A percentile compares a stretch with the other conserved stretches of the same genome.
Evolutionary conservation across 208 protist species (phyloP).

Genomic region (Acanthamoeba castellanii): DNA sequence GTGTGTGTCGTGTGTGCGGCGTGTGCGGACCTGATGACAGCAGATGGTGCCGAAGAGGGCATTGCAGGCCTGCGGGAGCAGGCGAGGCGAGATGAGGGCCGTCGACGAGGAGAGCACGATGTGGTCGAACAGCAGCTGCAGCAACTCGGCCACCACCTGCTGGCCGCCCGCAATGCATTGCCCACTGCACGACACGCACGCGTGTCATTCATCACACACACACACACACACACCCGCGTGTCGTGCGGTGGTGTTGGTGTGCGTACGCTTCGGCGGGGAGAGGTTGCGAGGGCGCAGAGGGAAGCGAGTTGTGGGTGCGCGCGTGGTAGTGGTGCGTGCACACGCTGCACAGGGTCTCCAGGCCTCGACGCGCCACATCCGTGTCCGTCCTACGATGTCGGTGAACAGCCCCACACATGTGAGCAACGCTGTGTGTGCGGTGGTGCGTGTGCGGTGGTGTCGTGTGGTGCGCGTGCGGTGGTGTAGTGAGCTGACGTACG

Average conservation of each 20-base stretch:
- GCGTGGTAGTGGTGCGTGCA: slow-evolving; percentile 22
- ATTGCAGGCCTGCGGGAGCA: slow-evolving; percentile 42
- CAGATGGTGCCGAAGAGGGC: slow-evolving; percentile 59
- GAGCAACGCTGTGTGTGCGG: not conserved
- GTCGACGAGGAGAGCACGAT: slow-evolving; percentile 17
- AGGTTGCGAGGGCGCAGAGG: not conserved
- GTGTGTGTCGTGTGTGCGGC: not conserved
- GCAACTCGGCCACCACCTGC: slow-evolving; percentile 23
- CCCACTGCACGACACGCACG: not conserved
- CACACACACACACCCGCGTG: too few species aligned
- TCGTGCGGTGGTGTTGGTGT: too few species aligned
- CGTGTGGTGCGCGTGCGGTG: too few species aligned
- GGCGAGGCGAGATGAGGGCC: slow-evolving; percentile 23
- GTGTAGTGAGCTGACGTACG: slow-evolving; percentile 10
- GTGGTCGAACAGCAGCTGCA: slow-evolving; percentile 59
- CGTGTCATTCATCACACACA: too few species aligned
- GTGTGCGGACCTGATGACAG: slow-evolving; percentile 11
- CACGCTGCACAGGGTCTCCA: slow-evolving; percentile 45
- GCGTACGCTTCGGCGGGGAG: slow-evolving; percentile 37
- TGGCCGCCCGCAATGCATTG: slow-evolving; percentile 6
- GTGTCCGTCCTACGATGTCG: slow-evolving; percentile 13
- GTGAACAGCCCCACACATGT: not conserved
- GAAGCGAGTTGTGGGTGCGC: not conserved
- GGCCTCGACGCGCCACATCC: not conserved
- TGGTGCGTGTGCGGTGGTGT: too few species aligned